Evolutionary conservation across 129 eudicot species (phyloP), one percentile per base, ranked within the genome.

Genomic region (Escallonia herrerae): DNA sequence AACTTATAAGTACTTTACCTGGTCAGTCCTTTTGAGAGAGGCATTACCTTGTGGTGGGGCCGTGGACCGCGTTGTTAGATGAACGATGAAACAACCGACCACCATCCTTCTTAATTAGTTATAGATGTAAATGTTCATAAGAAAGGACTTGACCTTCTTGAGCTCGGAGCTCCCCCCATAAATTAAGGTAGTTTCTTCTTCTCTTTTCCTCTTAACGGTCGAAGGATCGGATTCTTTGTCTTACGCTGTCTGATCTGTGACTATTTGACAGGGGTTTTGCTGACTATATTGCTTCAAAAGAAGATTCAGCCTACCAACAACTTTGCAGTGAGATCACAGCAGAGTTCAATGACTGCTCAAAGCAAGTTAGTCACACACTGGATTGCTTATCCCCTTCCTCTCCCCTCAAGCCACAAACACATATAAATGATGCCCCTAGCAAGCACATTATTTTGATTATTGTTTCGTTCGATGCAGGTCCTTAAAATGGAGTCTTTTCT

Each of bases 311-410:
- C 58, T 91, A 85, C 70, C 96, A 91, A 72, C 85, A 91, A 72
- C 84, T 93, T 77, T 93, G 98, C 78, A 85, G 75, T 56, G 91
- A 89, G 76, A 80, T 93, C 76, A 86, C 98, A 13, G 70, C 67
- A 49, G 81, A 93, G 75, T 93, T 88, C 66, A 85, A 58, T 69
- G 96, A 93, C 38, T 93, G 95, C 74, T 93, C 98, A 0, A 93
- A 93, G 71, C 91, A 93, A 71, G 98, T 86, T 47, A 80, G 84
- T 72, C 60, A 43, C 74, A 55, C 63, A 41, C 13, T 51, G 38
- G 37, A 15, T 56, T 66, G 15, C 7, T 58, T 65, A 1, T n/a
- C 45, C 15, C 50, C 8, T 40, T 48, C 64, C 68, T 39, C 40
- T 12, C 40, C 40, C 40, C 60, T 22, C 0, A 22, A 22, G 33